Percentiles rank a stretch among this genome's conserved stretches.
Evolutionary conservation across 2,329 filamentous ascomycete genomes (phyloP).

Genomic region (Cryphonectria nitschkei): DNA sequence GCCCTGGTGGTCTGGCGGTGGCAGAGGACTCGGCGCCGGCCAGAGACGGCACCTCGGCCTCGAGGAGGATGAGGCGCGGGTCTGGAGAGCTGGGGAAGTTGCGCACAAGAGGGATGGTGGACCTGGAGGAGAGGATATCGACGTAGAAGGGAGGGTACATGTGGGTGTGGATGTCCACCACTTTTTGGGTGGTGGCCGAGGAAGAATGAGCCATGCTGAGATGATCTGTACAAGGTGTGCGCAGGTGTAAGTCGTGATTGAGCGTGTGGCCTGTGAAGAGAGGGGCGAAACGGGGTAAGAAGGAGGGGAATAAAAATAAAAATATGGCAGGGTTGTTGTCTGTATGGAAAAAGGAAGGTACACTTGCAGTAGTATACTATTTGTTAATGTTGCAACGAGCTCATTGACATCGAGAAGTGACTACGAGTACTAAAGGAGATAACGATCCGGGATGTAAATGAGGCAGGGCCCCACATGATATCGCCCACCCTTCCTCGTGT

Average conservation of each 20-base stretch:
- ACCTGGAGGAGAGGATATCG: constrained; percentile 60
- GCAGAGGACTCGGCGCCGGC: constrained; percentile 50
- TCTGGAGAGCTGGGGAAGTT: constrained; percentile 59
- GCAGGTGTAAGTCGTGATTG: background rate
- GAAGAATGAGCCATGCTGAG: constrained; percentile 18
- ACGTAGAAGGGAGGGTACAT: constrained; percentile 71
- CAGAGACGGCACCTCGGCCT: constrained; percentile 36
- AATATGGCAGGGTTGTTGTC: background rate
- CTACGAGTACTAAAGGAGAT: too few relatives aligned
- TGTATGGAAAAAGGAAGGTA: background rate
- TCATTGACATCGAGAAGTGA: too few relatives aligned
- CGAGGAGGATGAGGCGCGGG: constrained; percentile 64
- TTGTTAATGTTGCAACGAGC: too few relatives aligned
- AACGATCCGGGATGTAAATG: too few relatives aligned
- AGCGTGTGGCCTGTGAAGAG: background rate
- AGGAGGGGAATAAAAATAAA: background rate
- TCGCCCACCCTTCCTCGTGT: too few relatives aligned
- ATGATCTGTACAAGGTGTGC: background rate
- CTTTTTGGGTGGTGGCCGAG: constrained; percentile 32
- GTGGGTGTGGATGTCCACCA: constrained; percentile 72
- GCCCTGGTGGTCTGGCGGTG: constrained; percentile 67
- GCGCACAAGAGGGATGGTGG: constrained; percentile 71
- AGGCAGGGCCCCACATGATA: too few relatives aligned
- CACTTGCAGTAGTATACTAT: background rate
- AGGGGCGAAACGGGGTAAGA: background rate